Evolutionary conservation across 2,329 filamentous ascomycete genomes (phyloP).

Genomic region (Clonostachys byssicola): DNA sequence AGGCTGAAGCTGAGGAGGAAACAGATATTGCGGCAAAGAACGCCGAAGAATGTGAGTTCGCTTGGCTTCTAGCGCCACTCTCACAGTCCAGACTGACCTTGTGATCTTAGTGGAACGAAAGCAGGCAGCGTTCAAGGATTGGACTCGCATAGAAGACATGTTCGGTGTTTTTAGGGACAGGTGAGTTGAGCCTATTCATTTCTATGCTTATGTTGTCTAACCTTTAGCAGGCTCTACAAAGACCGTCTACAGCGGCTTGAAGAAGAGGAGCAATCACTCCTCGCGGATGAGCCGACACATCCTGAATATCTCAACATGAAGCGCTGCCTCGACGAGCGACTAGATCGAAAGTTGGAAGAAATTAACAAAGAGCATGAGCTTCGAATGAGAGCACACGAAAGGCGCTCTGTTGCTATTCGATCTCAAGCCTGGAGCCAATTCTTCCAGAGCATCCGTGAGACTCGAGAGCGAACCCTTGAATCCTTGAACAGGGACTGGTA

Average conservation of each 20-base stretch:
- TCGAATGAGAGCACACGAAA: conserved; percentile 68
- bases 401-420: conserved; percentile 73
- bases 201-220: background rate
- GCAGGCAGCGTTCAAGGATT: conserved; percentile 72
- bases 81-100: conserved; percentile 11
- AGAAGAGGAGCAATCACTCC: conserved; percentile 58
- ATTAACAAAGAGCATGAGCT: conserved; percentile 72
- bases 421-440: conserved; percentile 87
- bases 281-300: conserved; percentile 65
- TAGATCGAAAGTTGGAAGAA: conserved; percentile 74
- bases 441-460: conserved; percentile 80
- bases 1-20: conserved; percentile 56
- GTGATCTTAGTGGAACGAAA: conserved; percentile 64
- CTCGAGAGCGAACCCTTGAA: conserved; percentile 75
- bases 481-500: conserved; percentile 87
- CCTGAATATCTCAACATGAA: conserved; percentile 90
- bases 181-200: conserved; percentile 37
- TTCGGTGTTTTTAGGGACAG: conserved; percentile 83
- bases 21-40: conserved; percentile 54
- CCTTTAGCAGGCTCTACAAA: conserved; percentile 68
- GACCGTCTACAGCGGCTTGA: conserved; percentile 83
- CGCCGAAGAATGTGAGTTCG: conserved; percentile 58
- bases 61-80: conserved; percentile 2
- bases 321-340: conserved; percentile 76
- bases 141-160: conserved; percentile 79